Evolutionary conservation across 2,329 filamentous ascomycete genomes (phyloP), one percentile per base, ranked within the genome.

Genomic region (Hypoxylon sp.): DNA sequence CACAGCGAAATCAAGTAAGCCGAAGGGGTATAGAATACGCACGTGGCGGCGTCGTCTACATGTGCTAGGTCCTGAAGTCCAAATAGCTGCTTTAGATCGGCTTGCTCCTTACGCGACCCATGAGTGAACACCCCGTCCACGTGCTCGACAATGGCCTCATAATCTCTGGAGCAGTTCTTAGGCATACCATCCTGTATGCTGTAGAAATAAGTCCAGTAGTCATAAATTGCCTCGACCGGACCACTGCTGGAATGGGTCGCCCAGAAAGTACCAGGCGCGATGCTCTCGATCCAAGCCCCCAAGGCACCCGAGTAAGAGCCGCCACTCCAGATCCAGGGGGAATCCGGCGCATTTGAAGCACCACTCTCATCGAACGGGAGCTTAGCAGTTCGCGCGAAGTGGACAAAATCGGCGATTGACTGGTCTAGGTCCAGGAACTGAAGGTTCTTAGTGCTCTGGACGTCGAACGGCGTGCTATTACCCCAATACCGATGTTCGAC

Each of bases 401-500:
- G 74, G 6, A 79, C 80, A 26, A 86, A 77, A 69, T 88, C 86
- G 7, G 78, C 75, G 61, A 88, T 81, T 0, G 83, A 75, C 68
- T 88, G 83, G 17, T 82, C 75, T 13, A 88, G 75, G 0, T 81
- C 87, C 52, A 88, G 76, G 47, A 84, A 81, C 66, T 84, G 81
- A 58, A 89, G 73, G 39, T 82, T 86, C 64, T 83, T 79, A 1
- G 84, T 82, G 0, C 81, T 83, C 37, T 86, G 76, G 13, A 80
- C 72, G 7, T 76, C 68, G 66, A 81, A 87, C 0, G 86, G 85
- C 2, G 81, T 81, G 6, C 84, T 87, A 15, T 79, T 78, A 3
- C 86, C 86, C 81, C 82, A 88, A 73, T 85, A 88, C 11, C 85
- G 81, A 70, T 88, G 86, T 73, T 88, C 86, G 30, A 88, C 70